Evolutionary conservation across 257 asterid species (phyloP).

Genomic region (Przewalskia tangutica): DNA sequence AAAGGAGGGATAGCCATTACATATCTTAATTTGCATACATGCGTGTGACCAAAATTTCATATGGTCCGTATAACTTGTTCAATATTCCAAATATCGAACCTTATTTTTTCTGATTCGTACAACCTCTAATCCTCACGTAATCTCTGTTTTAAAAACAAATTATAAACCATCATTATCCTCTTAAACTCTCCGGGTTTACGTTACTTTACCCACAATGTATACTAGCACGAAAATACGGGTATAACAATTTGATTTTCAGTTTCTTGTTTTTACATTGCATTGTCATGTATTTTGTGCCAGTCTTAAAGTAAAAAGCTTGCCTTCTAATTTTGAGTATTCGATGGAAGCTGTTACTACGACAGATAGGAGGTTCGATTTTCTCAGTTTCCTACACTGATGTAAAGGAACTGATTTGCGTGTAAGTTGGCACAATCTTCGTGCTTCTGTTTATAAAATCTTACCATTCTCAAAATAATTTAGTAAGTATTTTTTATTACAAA

Average conservation of each 20-base stretch:
- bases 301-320: neutral
- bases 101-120: no score
- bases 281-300: neutral
- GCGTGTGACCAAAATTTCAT: no score
- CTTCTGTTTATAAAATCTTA: neutral
- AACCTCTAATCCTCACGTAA: no score
- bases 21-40: no score
- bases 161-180: no score
- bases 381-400: conserved; percentile 10
- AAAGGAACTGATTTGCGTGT: neutral
- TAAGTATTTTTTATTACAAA: neutral
- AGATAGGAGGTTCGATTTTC: neutral
- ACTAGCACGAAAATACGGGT: no score
- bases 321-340: neutral
- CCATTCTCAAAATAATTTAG: neutral
- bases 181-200: no score
- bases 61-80: no score
- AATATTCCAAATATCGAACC: no score
- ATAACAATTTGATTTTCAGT: neutral
- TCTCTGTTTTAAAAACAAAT: no score
- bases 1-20: no score
- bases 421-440: neutral
- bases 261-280: neutral
- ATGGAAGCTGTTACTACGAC: neutral
- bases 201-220: no score